Evolutionary conservation across 1,139 yeast genomes (phyloP).

Genomic region (Candida albicans): DNA sequence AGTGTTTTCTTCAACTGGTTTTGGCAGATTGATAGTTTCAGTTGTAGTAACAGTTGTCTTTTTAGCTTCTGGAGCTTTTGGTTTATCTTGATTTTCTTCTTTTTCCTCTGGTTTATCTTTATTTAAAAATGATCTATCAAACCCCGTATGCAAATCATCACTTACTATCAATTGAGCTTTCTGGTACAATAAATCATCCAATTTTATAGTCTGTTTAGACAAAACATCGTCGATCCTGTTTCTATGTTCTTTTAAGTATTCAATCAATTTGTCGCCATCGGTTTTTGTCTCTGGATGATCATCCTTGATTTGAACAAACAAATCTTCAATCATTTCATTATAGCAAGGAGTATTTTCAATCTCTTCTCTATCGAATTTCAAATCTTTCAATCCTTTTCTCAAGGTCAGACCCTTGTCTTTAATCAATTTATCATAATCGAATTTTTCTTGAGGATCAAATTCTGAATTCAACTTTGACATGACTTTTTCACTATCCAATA

Average conservation of each 20-base stretch:
- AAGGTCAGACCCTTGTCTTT: conserved; percentile 36
- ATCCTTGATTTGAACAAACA: conserved; percentile 66
- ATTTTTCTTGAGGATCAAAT: conserved; percentile 61
- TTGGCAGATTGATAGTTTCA: conserved; percentile 31
- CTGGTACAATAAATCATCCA: conserved; percentile 68
- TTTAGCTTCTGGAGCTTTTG: conserved; percentile 15
- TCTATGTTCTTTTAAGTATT: conserved; percentile 58
- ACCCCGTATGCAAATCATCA: conserved; percentile 93
- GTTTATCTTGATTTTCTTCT: conserved; percentile 16
- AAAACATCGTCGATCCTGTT: conserved; percentile 66
- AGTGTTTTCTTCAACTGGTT: conserved; percentile 16
- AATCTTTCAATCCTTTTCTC: conserved; percentile 46
- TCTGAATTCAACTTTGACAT: conserved; percentile 43
- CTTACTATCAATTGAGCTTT: conserved; percentile 76
- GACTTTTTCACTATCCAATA: conserved; percentile 40
- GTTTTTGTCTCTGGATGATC: conserved; percentile 55
- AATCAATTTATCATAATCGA: conserved; percentile 40
- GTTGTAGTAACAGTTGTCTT: conserved; percentile 22
- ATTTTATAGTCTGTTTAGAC: conserved; percentile 56
- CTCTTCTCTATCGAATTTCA: conserved; percentile 46
- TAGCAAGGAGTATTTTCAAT: conserved; percentile 75
- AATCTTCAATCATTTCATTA: conserved; percentile 90
- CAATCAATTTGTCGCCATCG: conserved; percentile 41
- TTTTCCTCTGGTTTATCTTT: conserved; percentile 40
- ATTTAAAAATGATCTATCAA: conserved; percentile 80